These are phyloP conservation scores for Cyberlindnera petersonii DNA, from an alignment of 805 yeast genomes.

Conservation along the genomic window DNA sequence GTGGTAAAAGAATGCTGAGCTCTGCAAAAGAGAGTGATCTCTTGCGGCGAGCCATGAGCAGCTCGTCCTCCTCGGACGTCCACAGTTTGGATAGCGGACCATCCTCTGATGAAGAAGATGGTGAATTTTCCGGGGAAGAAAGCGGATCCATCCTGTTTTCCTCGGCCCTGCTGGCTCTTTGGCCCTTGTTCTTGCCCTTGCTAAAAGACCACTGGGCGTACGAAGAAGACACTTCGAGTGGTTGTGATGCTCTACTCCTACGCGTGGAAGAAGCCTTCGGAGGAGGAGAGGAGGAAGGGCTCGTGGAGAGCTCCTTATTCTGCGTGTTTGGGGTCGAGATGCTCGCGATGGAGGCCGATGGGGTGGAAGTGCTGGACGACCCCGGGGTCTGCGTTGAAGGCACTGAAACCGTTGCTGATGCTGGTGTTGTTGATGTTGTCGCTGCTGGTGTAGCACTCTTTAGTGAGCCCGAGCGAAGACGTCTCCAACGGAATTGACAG, in stretches of 20 bases:
- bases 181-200: neutral
- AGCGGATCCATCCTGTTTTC: conserved; percentile 13
- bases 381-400: conserved; percentile 12
- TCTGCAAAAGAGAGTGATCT: conserved; percentile 68
- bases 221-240: conserved; percentile 5
- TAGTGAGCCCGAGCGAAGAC: conserved; percentile 47
- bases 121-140: conserved; percentile 7
- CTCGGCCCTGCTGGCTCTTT: neutral
- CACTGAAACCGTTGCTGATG: no score
- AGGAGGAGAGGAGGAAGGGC: conserved; percentile 15
- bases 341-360: conserved; percentile 13
- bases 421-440: no score
- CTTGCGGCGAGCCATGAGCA: conserved; percentile 48
- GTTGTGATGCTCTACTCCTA: neutral
- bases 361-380: conserved; percentile 15
- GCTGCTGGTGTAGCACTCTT: conserved; percentile 22
- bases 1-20: conserved; percentile 66
- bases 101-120: conserved; percentile 13
- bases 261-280: conserved; percentile 4
- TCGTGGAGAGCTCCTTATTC: conserved; percentile 9
- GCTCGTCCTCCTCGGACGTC: conserved; percentile 68
- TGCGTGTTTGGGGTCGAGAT: conserved; percentile 15
- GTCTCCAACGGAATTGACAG: conserved; percentile 86
- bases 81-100: conserved; percentile 27
- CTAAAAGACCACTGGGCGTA: conserved; percentile 14